These are phyloP conservation scores for Pilatotrama ljubarskyi DNA, from an alignment of 768 basidiomycete species.

Conservation along the genomic window DNA sequence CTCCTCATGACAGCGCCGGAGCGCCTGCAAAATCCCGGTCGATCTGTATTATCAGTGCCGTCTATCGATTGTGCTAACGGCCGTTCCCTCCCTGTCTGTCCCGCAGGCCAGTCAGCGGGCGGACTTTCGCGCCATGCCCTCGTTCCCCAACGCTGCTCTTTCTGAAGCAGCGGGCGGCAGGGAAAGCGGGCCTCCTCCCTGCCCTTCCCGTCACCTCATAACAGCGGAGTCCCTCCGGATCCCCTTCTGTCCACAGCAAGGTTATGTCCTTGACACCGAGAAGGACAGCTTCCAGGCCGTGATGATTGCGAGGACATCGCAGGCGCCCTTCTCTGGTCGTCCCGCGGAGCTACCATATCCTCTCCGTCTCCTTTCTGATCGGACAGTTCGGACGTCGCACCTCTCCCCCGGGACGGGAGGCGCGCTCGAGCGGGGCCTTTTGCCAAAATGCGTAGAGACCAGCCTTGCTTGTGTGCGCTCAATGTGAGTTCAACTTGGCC, in stretches of 20 bases:
- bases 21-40: background rate
- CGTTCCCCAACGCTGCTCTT: background rate
- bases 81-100: background rate
- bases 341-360: constrained; percentile 4
- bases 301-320: background rate
- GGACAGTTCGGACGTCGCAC: background rate
- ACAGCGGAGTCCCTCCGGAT: background rate
- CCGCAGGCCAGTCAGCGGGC: background rate
- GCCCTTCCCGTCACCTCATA: background rate
- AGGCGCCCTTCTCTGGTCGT: background rate
- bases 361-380: constrained; percentile 15
- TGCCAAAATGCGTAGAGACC: background rate
- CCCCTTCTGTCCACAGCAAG: constrained; percentile 1
- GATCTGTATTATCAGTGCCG: background rate
- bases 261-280: background rate
- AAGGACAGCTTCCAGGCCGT: constrained; percentile 11
- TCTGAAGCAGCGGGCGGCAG: background rate
- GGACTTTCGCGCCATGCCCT: background rate
- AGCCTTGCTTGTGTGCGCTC: background rate
- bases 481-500: background rate
- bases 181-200: background rate
- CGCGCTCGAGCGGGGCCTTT: background rate
- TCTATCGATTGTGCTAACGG: background rate
- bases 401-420: background rate
- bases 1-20: background rate